Base-by-base conservation (phyloP, 1,139 yeast genomes). In the Pichia cactophila region DNA sequence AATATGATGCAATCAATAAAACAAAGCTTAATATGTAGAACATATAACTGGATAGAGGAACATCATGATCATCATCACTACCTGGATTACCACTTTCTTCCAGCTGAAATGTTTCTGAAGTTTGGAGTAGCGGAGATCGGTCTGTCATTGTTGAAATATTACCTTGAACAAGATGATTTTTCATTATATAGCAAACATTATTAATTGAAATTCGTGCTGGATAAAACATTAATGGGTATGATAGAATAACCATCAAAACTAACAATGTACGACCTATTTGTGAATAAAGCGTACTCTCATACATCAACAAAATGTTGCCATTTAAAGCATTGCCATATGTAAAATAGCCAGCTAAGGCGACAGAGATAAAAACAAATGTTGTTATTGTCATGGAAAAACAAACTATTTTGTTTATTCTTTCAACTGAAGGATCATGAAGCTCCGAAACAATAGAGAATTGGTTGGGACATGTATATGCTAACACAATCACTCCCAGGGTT, bases 401-500 rank as follows among this genome's bases (percentile, higher is more conserved):
- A 41, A 84, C 72, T 46, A 92, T 79, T n/a, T 59, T 63, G 9
- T 74, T 60, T 45, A 84, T 72, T 46, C 77, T 75, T 6, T 65
- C 53, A 51, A 81, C 65, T 0, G 83, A 68, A 56, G 81, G 82
- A 55, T 78, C 77, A 44, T 69, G 68, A 45, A 92, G 72, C 68
- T 92, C 99, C 62, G 89, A 87, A 60, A 89, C 78, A 49, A 90
- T 86, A 10, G 96, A 83, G 66, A 86, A 90, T 82, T 92, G 85
- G 65, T 84, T 92, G 70, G 92, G 97, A 54, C 97, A 95, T 0
- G 97, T 90, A 66, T 81, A 94, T 4, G 97, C 97, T 70, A 94
- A 88, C 17, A 92, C 86, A 51, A 92, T 80, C 56, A 92, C 85
- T n/a, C 96, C 95, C 60, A 92, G 80, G 5, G 95, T 83, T 36